Evolutionary conservation across 2,329 filamentous ascomycete species (phyloP).

Genomic region (Daldinia sp.): DNA sequence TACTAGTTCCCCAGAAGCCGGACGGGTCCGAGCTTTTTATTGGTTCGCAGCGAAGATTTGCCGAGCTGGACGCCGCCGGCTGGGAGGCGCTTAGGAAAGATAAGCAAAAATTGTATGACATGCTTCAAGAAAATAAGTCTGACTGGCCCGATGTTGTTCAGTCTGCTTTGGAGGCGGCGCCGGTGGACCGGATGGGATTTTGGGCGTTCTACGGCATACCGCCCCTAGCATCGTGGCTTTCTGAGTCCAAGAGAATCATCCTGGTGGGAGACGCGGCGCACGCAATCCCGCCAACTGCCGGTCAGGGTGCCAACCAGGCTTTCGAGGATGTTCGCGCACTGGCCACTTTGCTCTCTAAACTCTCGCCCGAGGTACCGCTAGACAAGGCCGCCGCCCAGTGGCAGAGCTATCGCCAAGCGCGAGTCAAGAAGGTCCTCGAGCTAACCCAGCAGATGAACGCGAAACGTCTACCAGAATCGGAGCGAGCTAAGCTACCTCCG

Average conservation of each 20-base stretch:
- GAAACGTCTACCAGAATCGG: slow-evolving; percentile 52
- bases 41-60: slow-evolving; percentile 31
- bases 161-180: slow-evolving; percentile 48
- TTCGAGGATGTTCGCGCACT: slow-evolving; percentile 60
- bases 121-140: slow-evolving; percentile 47
- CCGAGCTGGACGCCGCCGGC: slow-evolving; percentile 22
- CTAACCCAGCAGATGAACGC: slow-evolving; percentile 59
- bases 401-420: slow-evolving; percentile 57
- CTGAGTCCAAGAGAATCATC: slow-evolving; percentile 48
- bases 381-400: slow-evolving; percentile 51
- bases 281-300: slow-evolving; percentile 57
- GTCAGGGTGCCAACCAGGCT: slow-evolving; percentile 57
- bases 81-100: slow-evolving; percentile 25
- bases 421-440: slow-evolving; percentile 57
- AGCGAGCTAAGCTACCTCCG: slow-evolving; percentile 24
- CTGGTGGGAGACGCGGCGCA: slow-evolving; percentile 60
- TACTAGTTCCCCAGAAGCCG: slow-evolving; percentile 57
- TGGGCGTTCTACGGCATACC: slow-evolving; percentile 58
- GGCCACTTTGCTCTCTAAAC: slow-evolving; percentile 50
- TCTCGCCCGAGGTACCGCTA: slow-evolving; percentile 36
- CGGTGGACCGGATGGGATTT: slow-evolving; percentile 49
- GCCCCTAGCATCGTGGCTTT: slow-evolving; percentile 53
- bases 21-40: slow-evolving; percentile 55
- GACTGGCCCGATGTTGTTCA: slow-evolving; percentile 51
- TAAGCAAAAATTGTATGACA: slow-evolving; percentile 44